A percentile compares a stretch with the other conserved stretches of the same genome.
These are phyloP conservation scores for Draba incana DNA, from an alignment of 345 rosid genomes.

Conservation along the genomic window DNA sequence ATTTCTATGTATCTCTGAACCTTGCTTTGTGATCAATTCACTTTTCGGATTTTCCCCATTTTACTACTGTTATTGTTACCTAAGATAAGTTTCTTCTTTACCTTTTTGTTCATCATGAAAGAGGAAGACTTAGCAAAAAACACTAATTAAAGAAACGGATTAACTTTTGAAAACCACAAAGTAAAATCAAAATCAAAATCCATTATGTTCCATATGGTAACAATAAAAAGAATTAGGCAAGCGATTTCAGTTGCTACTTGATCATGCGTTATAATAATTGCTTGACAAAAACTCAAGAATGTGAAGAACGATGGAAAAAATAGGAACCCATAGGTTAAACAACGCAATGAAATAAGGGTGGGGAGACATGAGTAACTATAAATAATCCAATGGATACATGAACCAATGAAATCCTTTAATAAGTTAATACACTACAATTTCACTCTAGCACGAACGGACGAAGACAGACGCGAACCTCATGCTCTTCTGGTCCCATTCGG, in stretches of 20 bases:
- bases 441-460: slow-evolving; percentile 53
- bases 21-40: background rate
- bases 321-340: background rate
- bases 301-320: background rate
- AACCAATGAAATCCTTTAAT: slow-evolving; percentile 27
- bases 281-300: background rate
- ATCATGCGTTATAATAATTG: no score
- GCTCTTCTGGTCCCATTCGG: slow-evolving; percentile 85
- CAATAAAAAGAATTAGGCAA: no score
- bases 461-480: slow-evolving; percentile 84
- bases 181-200: no score
- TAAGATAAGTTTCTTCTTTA: background rate
- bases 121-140: no score
- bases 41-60: no score
- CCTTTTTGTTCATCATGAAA: no score
- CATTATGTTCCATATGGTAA: no score
- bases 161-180: no score
- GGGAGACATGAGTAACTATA: slow-evolving; percentile 23
- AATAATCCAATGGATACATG: slow-evolving; percentile 38
- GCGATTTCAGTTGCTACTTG: no score
- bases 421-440: slow-evolving; percentile 19
- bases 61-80: background rate
- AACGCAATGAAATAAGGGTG: background rate
- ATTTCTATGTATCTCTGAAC: background rate
- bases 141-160: no score